phyloP scores from a whole-genome alignment of 1,139 yeast genomes.

The Protomyces macrosporus region DNA sequence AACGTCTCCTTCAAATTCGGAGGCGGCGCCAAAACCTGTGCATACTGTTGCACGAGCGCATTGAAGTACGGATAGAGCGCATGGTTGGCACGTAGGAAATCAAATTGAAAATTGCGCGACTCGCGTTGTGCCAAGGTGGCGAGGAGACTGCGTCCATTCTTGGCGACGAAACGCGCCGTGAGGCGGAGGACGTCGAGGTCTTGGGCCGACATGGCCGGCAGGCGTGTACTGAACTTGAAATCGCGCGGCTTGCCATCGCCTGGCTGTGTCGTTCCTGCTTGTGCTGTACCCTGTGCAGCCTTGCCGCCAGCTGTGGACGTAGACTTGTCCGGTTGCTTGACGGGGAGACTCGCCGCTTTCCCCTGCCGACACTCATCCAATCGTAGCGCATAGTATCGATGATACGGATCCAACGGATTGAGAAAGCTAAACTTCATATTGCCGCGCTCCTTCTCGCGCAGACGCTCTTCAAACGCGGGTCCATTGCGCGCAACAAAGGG shows the following conservation, averaged over 20 bases:
- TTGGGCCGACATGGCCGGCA: conserved; percentile 55
- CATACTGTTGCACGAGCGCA: conserved; percentile 55
- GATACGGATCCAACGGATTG: conserved; percentile 49
- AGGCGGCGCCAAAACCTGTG: conserved; percentile 40
- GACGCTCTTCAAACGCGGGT: conserved; percentile 52
- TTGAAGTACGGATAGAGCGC: conserved; percentile 55
- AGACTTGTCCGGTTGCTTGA: conserved; percentile 15
- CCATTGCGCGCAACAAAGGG: conserved; percentile 69
- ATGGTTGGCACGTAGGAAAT: conserved; percentile 58
- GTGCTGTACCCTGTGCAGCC: neutral
- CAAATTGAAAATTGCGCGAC: conserved; percentile 54
- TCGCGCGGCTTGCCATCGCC: conserved; percentile 39
- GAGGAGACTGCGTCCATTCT: conserved; percentile 50
- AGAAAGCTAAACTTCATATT: conserved; percentile 62
- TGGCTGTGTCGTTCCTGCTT: conserved; percentile 30
- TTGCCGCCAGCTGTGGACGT: neutral
- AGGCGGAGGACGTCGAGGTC: conserved; percentile 67
- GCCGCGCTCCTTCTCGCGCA: conserved; percentile 46
- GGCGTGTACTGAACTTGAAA: conserved; percentile 47
- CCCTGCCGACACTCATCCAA: conserved; percentile 35
- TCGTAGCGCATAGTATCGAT: conserved; percentile 53
- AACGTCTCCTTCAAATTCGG: conserved; percentile 32
- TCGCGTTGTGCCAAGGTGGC: conserved; percentile 43
- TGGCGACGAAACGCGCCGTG: conserved; percentile 63
- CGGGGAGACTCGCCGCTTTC: conserved; percentile 30